Percentiles rank a stretch among this genome's conserved stretches.
Evolutionary conservation across 176 grass and related monocot genomes (phyloP).

Genomic region (Oropetium thomaeum): DNA sequence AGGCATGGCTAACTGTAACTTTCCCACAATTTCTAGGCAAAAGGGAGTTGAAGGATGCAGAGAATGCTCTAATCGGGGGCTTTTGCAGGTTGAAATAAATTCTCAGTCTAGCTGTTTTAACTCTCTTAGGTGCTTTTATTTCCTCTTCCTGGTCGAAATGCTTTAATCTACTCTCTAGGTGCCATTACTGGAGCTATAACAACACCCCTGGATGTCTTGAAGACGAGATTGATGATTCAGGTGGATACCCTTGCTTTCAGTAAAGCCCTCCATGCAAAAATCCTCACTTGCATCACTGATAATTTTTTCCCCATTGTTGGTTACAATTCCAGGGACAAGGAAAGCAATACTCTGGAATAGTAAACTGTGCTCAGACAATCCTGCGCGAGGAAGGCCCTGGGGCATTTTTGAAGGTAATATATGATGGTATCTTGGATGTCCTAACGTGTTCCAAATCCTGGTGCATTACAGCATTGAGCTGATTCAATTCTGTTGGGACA

Average conservation of each 20-base stretch:
- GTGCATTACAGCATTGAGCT: neutral
- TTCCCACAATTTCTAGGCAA: constrained; percentile 48
- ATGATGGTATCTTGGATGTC: neutral
- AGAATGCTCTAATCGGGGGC: constrained; percentile 97
- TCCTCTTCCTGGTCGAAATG: neutral
- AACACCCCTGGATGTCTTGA: constrained; percentile 90
- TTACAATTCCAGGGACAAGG: constrained; percentile 49
- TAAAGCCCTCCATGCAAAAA: neutral
- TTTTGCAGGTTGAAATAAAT: constrained; percentile 63
- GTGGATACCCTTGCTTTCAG: constrained; percentile 30
- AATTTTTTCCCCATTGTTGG: neutral
- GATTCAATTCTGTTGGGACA: constrained; percentile 14
- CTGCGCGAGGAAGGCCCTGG: constrained; percentile 70
- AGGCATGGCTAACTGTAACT: neutral
- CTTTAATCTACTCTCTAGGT: constrained; percentile 29
- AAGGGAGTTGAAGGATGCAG: constrained; percentile 88
- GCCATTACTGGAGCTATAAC: constrained; percentile 94
- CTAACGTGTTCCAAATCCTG: neutral
- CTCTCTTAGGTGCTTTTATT: neutral
- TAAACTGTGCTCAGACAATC: constrained; percentile 83
- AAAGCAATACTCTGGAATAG: constrained; percentile 66
- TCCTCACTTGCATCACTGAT: neutral
- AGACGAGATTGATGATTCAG: constrained; percentile 98
- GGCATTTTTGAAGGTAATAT: constrained; percentile 76
- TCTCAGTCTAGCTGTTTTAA: neutral